Evolutionary conservation across 768 basidiomycete genomes (phyloP).

Genomic region (Podaxis sp.): DNA sequence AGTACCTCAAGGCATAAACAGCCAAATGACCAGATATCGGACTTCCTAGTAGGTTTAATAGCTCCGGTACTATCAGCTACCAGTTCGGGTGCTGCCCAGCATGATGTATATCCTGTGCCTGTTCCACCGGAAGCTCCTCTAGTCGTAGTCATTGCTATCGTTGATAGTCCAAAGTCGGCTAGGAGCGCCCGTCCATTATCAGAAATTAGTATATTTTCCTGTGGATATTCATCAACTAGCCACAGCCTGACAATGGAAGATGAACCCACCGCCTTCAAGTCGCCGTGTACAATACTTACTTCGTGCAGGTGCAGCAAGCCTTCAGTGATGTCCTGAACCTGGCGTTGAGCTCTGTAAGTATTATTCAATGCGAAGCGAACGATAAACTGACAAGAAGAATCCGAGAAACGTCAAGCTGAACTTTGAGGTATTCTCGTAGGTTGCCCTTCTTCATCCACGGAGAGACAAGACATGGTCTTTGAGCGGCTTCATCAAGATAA

Average conservation of each 20-base stretch:
- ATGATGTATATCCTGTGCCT: not conserved
- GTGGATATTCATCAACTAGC: too few species aligned
- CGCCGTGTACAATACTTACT: slow-evolving; percentile 1
- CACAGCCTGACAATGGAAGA: too few species aligned
- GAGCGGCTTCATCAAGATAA: slow-evolving; percentile 2
- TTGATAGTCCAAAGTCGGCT: not conserved
- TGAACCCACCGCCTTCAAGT: not conserved
- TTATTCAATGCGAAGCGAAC: too few species aligned
- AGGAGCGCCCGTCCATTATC: not conserved
- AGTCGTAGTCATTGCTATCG: not conserved
- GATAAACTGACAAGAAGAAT: slow-evolving; percentile 14
- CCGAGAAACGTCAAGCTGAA: slow-evolving; percentile 11
- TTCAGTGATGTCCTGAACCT: too few species aligned
- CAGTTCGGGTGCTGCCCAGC: not conserved
- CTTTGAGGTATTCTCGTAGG: slow-evolving; percentile 15
- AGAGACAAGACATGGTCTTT: slow-evolving; percentile 17
- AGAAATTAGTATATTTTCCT: slow-evolving; percentile 1
- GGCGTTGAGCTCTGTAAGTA: too few species aligned
- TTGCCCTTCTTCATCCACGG: slow-evolving; percentile 22
- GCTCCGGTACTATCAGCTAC: not conserved
- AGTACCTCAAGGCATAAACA: not conserved
- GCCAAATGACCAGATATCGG: not conserved
- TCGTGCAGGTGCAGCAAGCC: slow-evolving; percentile 7
- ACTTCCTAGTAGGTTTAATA: not conserved
- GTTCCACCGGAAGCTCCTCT: not conserved